Conservation (phyloP, 768 basidiomycete genomes). For the Rubroboletus pulcherrimus region DNA sequence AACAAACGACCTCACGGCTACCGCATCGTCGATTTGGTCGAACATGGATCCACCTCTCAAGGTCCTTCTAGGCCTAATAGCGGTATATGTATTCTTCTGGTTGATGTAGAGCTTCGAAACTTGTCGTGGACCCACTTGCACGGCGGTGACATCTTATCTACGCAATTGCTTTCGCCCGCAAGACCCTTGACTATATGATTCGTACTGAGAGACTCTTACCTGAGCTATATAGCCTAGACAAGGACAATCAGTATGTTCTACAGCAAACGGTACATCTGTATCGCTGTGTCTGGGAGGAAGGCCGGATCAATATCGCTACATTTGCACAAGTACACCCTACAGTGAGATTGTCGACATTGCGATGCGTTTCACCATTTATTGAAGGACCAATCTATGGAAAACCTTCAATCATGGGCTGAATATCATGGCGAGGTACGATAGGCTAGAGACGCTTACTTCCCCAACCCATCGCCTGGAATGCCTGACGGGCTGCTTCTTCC, state of each 20-base stretch:
- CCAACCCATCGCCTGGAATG: conserved; percentile 54
- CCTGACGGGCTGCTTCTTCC: conserved; percentile 62
- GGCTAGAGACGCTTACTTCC: conserved; percentile 26
- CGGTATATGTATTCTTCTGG: conserved; percentile 59
- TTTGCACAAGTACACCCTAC: background rate
- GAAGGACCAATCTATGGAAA: conserved; percentile 8
- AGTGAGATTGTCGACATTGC: background rate
- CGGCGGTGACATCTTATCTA: background rate
- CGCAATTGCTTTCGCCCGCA: background rate
- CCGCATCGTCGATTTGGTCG: conserved; percentile 35
- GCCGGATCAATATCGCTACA: background rate
- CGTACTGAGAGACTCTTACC: background rate
- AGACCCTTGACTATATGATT: background rate
- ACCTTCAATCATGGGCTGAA: conserved; percentile 6
- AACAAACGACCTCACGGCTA: conserved; percentile 33
- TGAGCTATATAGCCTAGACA: background rate
- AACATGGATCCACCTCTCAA: conserved; percentile 67
- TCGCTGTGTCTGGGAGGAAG: background rate
- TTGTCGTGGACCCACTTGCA: background rate
- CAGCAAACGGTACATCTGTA: background rate
- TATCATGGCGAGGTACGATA: background rate
- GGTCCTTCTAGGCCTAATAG: conserved; percentile 58
- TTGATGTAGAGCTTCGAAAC: conserved; percentile 23
- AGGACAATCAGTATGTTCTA: background rate
- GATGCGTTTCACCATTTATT: background rate